Base-by-base conservation (phyloP, 2,329 filamentous ascomycete species). In the Colletotrichum coccodes region DNA sequence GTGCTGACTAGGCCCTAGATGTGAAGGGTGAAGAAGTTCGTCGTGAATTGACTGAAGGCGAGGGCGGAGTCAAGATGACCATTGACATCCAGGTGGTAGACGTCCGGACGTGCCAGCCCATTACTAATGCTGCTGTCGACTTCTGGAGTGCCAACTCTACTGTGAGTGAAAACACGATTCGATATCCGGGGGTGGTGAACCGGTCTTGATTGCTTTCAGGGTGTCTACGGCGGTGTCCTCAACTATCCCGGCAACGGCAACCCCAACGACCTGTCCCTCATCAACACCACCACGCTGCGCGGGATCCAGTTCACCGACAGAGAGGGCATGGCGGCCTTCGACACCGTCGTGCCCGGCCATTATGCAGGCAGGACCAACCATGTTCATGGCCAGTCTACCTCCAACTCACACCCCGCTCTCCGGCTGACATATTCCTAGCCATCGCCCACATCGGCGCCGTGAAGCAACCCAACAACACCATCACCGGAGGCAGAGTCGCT, bases 341-440 rank as follows among this genome's bases (percentile, higher is more conserved):
- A 79, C 26, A 79, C 80, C 23, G 72, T 82, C 70, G 82, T 83
- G 68, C 82, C 81, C 1, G 81, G 83, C 2, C 81, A 84, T 71
- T 85, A 85, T 71, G 74, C 73, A 12, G 76, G 78, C 3, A 81
- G 85, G 1, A 78, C 84, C 4, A 83, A 79, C 1, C 86, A 87
- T 71, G 83, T 85, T 14, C 86, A 87, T 67, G 64, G 53, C 79
- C 78, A 52, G 57, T 81, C 26, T 77, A 82, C 44, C 73, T 78
- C 44, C 85, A 84, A 76, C 80, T 12, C 7, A 21, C 18, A 32
- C 5, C 23, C 28, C 46, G 4, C n/a, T 3, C 21, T 11, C 7
- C 8, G 11, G 16, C 50, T 38, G n/a, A 47, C 6, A 50, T 11
- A 40, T 5, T 40, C 23, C 26, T 38, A 72, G 72, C 80, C 42